Base-by-base conservation (phyloP, 140 eudicot species). In the Stevia rebaudiana region DNA sequence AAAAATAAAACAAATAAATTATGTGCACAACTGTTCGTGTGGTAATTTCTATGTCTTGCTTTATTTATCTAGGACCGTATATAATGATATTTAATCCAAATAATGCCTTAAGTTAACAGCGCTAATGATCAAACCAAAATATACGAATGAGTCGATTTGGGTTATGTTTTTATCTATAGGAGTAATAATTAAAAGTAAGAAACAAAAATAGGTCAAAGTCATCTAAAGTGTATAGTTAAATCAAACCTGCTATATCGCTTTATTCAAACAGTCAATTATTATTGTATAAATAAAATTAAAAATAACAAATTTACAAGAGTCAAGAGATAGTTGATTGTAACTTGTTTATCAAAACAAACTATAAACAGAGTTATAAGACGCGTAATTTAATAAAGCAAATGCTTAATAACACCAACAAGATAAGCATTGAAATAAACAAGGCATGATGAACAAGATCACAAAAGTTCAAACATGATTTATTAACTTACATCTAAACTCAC, bases 401-500 rank as follows among this genome's bases (percentile, higher is more conserved):
- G 59, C 66, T n/a, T 2, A 60, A 49, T 49, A 57, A 8, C 28
- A 54, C 50, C 50, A 49, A 62, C 2, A 22, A 31, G 24, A 8
- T 25, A 42, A 24, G 15, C 9, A 57, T 1, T 25, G 28, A 52
- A 4, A 17, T 15, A 41, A 41, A n/a, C 41, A 71, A 53, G 3
- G 52, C 11, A 53, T 22, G 23, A 65, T 35, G 25, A 54, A 63
- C 17, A 70, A 24, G 41, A 63, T 52, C 58, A 64, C 11, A 61
- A 10, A 63, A 55, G 50, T 63, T 44, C 17, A 22, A 57, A 36
- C 56, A 55, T 24, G 17, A 15, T 28, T 46, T 42, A 10, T 67
- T 18, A 8, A 12, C 36, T 63, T 56, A 31, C 24, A 23, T 7
- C 28, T 61, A 51, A 73, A 82, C 83, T 82, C 75, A 86, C 86